Evolutionary conservation across 2,329 filamentous ascomycete genomes (phyloP).

Genomic region (Aspergillus sp.): DNA sequence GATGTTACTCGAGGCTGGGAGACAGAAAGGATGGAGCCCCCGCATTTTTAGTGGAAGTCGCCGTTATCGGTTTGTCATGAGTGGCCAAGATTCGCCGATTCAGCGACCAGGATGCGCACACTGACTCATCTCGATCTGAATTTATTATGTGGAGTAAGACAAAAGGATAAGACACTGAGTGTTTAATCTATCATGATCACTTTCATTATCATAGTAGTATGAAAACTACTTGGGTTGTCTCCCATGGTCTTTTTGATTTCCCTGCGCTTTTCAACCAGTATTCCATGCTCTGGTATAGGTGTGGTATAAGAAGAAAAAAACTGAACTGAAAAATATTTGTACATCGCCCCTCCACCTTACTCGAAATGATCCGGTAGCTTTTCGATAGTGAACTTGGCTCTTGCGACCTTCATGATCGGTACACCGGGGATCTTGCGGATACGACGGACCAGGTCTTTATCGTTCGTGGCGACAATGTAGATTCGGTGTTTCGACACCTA

Average conservation of each 20-base stretch:
- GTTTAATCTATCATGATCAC: not conserved
- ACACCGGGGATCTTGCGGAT: constrained; percentile 77
- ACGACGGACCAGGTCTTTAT: constrained; percentile 75
- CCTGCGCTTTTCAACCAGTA: not conserved
- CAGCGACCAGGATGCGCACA: not conserved
- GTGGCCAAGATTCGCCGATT: not conserved
- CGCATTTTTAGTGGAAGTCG: not conserved
- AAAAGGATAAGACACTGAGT: not conserved
- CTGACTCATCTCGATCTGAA: not conserved
- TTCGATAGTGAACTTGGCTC: constrained; percentile 94
- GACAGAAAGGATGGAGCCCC: not conserved
- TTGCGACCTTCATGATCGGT: constrained; percentile 71
- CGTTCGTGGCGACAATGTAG: constrained; percentile 72
- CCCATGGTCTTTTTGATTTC: not conserved
- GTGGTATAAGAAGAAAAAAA: not conserved
- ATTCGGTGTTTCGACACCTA: constrained; percentile 65
- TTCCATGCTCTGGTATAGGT: not conserved
- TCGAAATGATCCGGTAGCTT: constrained; percentile 81
- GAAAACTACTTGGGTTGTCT: not conserved
- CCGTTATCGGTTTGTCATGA: not conserved
- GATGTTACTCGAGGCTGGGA: not conserved
- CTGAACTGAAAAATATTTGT: not conserved
- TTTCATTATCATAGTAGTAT: not conserved
- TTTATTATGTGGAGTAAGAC: not conserved
- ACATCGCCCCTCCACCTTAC: constrained; percentile 6